These are phyloP conservation scores for Kuraishia piskuri DNA, from an alignment of 805 yeast genomes.

Conservation along the genomic window DNA sequence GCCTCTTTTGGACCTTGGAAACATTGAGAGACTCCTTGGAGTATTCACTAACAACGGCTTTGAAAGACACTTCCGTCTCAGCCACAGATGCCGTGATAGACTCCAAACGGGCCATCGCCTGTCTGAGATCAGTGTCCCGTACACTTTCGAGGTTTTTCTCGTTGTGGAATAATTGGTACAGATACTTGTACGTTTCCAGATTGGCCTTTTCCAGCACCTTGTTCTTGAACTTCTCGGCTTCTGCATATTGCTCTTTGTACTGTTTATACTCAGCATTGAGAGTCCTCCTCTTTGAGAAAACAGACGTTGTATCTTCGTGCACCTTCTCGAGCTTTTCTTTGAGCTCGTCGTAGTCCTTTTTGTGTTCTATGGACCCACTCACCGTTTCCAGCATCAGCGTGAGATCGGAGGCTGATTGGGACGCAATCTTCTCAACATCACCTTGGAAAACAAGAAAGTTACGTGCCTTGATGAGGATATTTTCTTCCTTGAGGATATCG, in stretches of 20 bases:
- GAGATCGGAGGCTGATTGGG: slow-evolving; percentile 73
- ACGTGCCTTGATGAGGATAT: slow-evolving; percentile 79
- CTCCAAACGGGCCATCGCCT: slow-evolving; percentile 28
- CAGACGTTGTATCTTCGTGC: slow-evolving; percentile 51
- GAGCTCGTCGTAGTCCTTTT: slow-evolving; percentile 56
- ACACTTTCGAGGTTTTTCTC: slow-evolving; percentile 31
- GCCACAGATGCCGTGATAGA: slow-evolving; percentile 21
- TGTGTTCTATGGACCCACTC: slow-evolving; percentile 69
- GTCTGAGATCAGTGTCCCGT: slow-evolving; percentile 20
- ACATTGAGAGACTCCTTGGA: slow-evolving; percentile 36
- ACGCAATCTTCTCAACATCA: slow-evolving; percentile 88
- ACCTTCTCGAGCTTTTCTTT: slow-evolving; percentile 58
- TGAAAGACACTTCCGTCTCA: slow-evolving; percentile 20
- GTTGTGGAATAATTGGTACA: slow-evolving; percentile 62
- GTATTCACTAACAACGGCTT: slow-evolving; percentile 27
- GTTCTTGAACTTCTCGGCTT: slow-evolving; percentile 57
- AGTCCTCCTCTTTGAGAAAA: slow-evolving; percentile 61
- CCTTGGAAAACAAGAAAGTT: slow-evolving; percentile 95
- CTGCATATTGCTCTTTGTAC: slow-evolving; percentile 66
- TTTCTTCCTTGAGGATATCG: slow-evolving; percentile 59
- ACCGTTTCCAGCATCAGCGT: slow-evolving; percentile 71
- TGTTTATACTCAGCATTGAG: slow-evolving; percentile 68
- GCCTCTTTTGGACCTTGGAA: slow-evolving; percentile 29
- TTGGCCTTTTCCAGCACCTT: slow-evolving; percentile 41
- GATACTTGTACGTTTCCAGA: slow-evolving; percentile 37